A percentile compares a stretch with the other conserved stretches of the same genome.
Evolutionary conservation across 306 rosid species (phyloP).

Genomic region (Malus sieversii): DNA sequence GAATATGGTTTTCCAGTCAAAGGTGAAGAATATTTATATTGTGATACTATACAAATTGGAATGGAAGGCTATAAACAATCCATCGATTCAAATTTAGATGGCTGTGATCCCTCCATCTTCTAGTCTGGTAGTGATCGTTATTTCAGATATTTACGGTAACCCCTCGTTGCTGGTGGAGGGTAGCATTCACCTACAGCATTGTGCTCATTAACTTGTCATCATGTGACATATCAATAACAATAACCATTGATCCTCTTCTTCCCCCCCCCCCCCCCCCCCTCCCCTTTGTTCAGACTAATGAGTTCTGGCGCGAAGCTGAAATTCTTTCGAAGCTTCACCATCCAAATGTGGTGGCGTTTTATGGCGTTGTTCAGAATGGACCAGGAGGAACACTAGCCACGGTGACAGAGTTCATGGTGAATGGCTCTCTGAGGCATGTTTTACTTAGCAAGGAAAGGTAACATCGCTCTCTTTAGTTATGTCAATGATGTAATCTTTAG

Average conservation of each 20-base stretch:
- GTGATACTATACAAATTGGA: not conserved
- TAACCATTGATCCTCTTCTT: not conserved
- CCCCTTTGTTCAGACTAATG: constrained; percentile 40
- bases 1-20: not conserved
- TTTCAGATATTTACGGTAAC: not conserved
- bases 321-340: constrained; percentile 83
- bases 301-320: constrained; percentile 85
- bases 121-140: not conserved
- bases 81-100: not conserved
- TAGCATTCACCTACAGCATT: not conserved
- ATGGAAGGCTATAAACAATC: not conserved
- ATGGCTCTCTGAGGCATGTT: constrained; percentile 81
- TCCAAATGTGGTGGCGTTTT: constrained; percentile 85
- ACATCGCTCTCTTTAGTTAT: constrained; percentile 13
- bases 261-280: too few species aligned
- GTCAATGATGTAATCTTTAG: not conserved
- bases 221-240: not conserved
- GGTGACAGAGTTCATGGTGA: constrained; percentile 81
- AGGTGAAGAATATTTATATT: not conserved
- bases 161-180: not conserved
- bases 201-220: not conserved
- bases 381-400: constrained; percentile 87
- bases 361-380: constrained; percentile 60
- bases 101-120: not conserved
- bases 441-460: constrained; percentile 74